These are phyloP conservation scores for Lagerstroemia speciosa DNA, from an alignment of 345 rosid species.

Conservation along the genomic window DNA sequence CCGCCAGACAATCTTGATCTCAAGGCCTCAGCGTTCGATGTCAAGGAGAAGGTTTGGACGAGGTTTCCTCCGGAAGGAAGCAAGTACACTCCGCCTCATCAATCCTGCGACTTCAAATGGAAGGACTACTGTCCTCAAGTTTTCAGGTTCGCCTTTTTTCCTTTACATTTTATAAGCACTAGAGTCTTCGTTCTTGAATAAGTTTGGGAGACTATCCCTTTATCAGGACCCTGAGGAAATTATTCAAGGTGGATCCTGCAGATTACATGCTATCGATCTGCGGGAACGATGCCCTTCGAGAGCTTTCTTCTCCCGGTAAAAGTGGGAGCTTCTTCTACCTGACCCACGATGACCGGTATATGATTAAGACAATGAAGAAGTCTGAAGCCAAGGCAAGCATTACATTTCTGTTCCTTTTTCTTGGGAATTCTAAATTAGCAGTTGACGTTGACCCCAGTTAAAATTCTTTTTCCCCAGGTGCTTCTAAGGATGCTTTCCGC, in stretches of 20 bases:
- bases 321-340: conserved; percentile 94
- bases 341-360: conserved; percentile 84
- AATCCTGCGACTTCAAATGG: conserved; percentile 80
- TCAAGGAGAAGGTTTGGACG: conserved; percentile 89
- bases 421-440: background rate
- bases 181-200: background rate
- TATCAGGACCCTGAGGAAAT: conserved; percentile 71
- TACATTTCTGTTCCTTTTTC: background rate
- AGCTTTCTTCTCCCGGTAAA: conserved; percentile 95
- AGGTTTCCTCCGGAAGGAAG: conserved; percentile 87
- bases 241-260: conserved; percentile 92
- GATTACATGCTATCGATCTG: conserved; percentile 93
- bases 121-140: conserved; percentile 97
- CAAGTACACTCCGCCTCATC: conserved; percentile 89
- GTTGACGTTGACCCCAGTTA: background rate
- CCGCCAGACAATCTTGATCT: conserved; percentile 67
- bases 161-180: background rate
- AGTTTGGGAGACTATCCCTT: background rate
- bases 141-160: conserved; percentile 49
- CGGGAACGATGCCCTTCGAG: conserved; percentile 87
- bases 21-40: conserved; percentile 86
- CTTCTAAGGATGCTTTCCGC: conserved; percentile 92
- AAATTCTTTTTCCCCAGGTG: conserved; percentile 35
- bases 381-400: conserved; percentile 71
- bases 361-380: conserved; percentile 94